phyloP scores from a whole-genome alignment of 768 basidiomycete species.

The Lactarius sanguifluus region DNA sequence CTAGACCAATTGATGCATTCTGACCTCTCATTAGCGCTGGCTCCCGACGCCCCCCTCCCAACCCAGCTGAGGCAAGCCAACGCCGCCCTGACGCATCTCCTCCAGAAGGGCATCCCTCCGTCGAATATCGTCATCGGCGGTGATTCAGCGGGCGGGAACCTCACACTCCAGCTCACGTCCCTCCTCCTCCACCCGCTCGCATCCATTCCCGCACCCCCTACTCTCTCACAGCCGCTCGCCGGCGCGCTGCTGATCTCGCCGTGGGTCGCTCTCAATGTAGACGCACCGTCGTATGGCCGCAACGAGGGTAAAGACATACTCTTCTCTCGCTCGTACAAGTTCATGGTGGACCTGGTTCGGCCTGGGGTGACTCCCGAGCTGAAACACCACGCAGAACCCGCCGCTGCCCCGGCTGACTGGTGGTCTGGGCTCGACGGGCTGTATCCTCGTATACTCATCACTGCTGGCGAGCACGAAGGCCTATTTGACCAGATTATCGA shows the following conservation, averaged over 20 bases:
- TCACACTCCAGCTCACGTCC: slow-evolving; percentile 28
- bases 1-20: not conserved
- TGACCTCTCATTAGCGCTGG: not conserved
- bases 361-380: not conserved
- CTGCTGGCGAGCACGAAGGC: slow-evolving; percentile 1
- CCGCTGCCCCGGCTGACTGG: not conserved
- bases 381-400: not conserved
- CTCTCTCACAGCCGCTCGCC: slow-evolving; percentile 5
- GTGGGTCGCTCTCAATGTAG: not conserved
- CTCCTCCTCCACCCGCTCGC: slow-evolving; percentile 29
- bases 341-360: not conserved
- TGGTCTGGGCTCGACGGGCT: slow-evolving; percentile 10
- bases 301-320: slow-evolving; percentile 6
- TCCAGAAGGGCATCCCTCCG: slow-evolving; percentile 26
- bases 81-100: slow-evolving; percentile 22
- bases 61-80: slow-evolving; percentile 30
- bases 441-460: slow-evolving; percentile 3
- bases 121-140: slow-evolving; percentile 29
- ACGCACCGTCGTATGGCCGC: slow-evolving; percentile 7
- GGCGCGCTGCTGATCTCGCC: slow-evolving; percentile 14
- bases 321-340: not conserved
- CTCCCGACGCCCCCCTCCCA: slow-evolving; percentile 23
- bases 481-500: slow-evolving; percentile 3
- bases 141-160: slow-evolving; percentile 31
- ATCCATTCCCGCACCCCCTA: slow-evolving; percentile 14